A percentile compares a stretch with the other conserved stretches of the same genome.
phyloP scores from a whole-genome alignment of 1,139 yeast genomes.

The Nematodospora anomalae region DNA sequence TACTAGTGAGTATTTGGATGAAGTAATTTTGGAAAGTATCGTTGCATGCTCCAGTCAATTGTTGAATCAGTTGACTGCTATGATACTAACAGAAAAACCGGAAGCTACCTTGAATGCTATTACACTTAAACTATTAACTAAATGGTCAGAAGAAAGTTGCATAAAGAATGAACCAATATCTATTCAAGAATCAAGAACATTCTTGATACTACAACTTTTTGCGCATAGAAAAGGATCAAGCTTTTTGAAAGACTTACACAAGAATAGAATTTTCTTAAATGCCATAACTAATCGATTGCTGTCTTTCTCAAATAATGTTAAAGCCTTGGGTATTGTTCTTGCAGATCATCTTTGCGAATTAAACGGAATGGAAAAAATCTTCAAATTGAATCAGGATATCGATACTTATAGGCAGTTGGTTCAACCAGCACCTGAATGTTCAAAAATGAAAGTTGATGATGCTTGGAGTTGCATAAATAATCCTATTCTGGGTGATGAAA shows the following conservation, averaged over 20 bases:
- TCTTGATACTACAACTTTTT: conserved; percentile 29
- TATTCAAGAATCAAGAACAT: conserved; percentile 36
- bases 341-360: conserved; percentile 46
- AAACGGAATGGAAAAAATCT: conserved; percentile 34
- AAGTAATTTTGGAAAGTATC: conserved; percentile 15
- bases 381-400: conserved; percentile 27
- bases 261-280: conserved; percentile 33
- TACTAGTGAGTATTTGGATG: conserved; percentile 18
- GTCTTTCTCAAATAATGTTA: conserved; percentile 41
- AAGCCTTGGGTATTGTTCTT: conserved; percentile 44
- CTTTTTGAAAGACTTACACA: conserved; percentile 22
- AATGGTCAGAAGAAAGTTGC: conserved; percentile 32
- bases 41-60: conserved; percentile 8
- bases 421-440: background rate
- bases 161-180: conserved; percentile 36
- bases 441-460: conserved; percentile 4
- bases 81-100: conserved; percentile 10
- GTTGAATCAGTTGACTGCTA: conserved; percentile 12
- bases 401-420: conserved; percentile 11
- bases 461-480: conserved; percentile 21
- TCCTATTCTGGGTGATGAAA: conserved; percentile 13
- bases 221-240: conserved; percentile 19
- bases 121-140: conserved; percentile 17
- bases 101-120: conserved; percentile 10
- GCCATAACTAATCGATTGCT: conserved; percentile 47